Evolutionary conservation across 2,329 filamentous ascomycete species (phyloP), one percentile per base, ranked within the genome.

Genomic region (Ascochyta rabiei): DNA sequence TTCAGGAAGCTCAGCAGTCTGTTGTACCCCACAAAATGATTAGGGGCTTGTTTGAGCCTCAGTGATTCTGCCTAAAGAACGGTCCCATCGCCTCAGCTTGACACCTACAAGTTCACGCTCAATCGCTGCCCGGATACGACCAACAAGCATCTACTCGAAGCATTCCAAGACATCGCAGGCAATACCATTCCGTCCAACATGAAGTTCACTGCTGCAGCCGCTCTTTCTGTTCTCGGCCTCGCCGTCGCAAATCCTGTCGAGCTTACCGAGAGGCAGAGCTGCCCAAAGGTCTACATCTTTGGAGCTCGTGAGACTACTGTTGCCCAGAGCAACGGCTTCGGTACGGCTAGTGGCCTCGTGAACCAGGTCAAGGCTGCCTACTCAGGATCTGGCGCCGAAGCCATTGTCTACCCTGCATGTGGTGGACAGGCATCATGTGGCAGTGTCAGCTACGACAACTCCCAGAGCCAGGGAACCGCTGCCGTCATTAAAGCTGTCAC

Each of bases 401-500:
- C 76, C 12, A 78, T 79, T 49, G 64, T 66, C 15, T 79, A 79
- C 61, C 77, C 87, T 33, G 87, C 87, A 2, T 87, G 85, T 37
- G 86, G 86, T 52, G 86, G 86, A 5, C 81, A 85, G 62, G 64
- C 77, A 1, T 78, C 76, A 0, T 88, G 86, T 62, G 85, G 85
- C 13, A 78, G 82, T n/a, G 73, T 82, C 23, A 81, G 79, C 65
- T 89, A 89, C 61, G 83, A 80, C 1, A 80, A 80, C 61, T 88
- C 85, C 7, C 84, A 82, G 0, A 68, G 76, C 4, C 79, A 84
- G 51, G 86, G 86, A 34, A 85, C 84, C 4, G 66, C 76, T 7
- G 85, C 86, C 10, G 85, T 86, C 4, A 81, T 84, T 2, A 81
- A 74, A 33, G 84, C 83, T 7, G 84, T 89, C 2, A 89, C 84